Conservation (phyloP, 2,329 filamentous ascomycete species). For the Zymoseptoria ardabiliae region DNA sequence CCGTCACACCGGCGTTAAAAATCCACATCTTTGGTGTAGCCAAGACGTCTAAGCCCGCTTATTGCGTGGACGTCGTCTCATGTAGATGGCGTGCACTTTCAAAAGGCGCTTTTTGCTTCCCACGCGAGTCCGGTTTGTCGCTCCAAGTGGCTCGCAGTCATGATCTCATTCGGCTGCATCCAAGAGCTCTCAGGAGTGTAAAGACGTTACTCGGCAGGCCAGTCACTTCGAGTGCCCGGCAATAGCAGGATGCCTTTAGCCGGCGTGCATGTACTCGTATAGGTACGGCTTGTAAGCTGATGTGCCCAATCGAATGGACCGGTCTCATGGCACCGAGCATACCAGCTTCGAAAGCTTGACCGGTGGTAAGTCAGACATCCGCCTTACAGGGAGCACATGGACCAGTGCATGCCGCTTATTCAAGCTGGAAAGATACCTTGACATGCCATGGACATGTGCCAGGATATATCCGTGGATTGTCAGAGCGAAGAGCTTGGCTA, state of each 20-base stretch:
- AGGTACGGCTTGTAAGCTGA: background rate
- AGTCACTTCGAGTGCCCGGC: no score
- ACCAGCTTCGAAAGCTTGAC: background rate
- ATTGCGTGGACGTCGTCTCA: background rate
- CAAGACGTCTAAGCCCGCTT: background rate
- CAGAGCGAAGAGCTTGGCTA: background rate
- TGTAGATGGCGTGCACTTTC: background rate
- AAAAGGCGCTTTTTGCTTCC: background rate
- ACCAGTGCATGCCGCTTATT: background rate
- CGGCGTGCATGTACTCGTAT: no score
- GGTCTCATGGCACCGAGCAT: background rate
- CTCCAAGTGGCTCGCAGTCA: background rate
- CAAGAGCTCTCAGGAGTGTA: background rate
- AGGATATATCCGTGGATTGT: background rate
- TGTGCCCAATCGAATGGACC: background rate
- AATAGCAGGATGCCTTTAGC: no score
- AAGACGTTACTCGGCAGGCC: no score
- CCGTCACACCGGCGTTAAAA: background rate
- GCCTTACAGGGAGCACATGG: background rate
- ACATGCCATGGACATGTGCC: background rate
- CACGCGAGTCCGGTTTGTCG: background rate
- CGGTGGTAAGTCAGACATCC: background rate
- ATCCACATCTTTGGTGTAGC: background rate
- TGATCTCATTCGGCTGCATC: background rate
- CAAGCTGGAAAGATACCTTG: background rate